These are phyloP conservation scores for Bryoglossum gracile DNA, from an alignment of 495 filamentous ascomycete genomes.

Conservation along the genomic window DNA sequence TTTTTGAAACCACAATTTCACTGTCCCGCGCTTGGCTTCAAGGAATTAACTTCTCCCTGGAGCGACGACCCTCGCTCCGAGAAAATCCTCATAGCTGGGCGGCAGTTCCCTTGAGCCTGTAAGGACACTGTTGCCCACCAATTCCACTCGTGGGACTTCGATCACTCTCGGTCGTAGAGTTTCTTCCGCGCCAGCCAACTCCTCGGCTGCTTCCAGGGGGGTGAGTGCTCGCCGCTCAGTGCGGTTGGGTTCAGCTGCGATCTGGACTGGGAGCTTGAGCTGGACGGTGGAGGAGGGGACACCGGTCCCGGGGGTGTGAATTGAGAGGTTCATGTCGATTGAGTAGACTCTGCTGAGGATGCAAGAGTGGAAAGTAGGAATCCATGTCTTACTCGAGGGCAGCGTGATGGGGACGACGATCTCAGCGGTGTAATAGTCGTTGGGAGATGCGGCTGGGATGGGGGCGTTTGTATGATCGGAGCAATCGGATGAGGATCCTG, in stretches of 20 bases:
- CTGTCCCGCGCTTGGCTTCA: not conserved
- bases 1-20: not conserved
- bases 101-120: constrained; percentile 8
- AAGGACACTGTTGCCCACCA: constrained; percentile 21
- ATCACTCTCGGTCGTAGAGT: constrained; percentile 41
- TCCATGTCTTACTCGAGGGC: constrained; percentile 56
- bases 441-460: constrained; percentile 18
- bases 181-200: constrained; percentile 35
- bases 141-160: constrained; percentile 23
- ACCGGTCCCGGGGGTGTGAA: constrained; percentile 51
- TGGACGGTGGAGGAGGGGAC: constrained; percentile 48
- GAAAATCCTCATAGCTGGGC: constrained; percentile 20
- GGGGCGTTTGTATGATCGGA: constrained; percentile 6
- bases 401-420: constrained; percentile 69
- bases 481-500: constrained; percentile 16
- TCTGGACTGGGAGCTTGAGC: constrained; percentile 70
- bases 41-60: too few species aligned
- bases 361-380: constrained; percentile 88
- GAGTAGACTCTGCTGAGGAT: constrained; percentile 72
- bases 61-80: not conserved
- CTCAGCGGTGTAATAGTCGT: constrained; percentile 56
- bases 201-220: constrained; percentile 16
- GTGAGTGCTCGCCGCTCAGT: constrained; percentile 1
- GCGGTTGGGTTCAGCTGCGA: constrained; percentile 40
- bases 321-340: constrained; percentile 58